A percentile compares a stretch with the other conserved stretches of the same genome.
These are phyloP conservation scores for Diutina neorugosa DNA, from an alignment of 1,139 yeast genomes.

Conservation along the genomic window DNA sequence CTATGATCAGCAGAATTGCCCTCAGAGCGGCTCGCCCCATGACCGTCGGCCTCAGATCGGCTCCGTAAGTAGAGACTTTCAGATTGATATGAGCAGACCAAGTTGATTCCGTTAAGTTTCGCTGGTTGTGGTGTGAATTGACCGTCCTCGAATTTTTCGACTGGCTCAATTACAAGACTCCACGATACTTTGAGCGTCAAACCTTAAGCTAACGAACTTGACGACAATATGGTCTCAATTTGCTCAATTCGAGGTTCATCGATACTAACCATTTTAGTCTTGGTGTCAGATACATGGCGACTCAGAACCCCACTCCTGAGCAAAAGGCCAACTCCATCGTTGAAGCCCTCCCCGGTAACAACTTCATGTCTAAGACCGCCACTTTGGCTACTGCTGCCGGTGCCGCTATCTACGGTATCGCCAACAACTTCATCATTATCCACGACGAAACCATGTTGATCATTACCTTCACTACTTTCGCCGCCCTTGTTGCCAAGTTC, in stretches of 20 bases:
- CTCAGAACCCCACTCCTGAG: conserved; percentile 62
- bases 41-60: conserved; percentile 29
- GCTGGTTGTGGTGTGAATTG: background rate
- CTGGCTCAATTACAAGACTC: background rate
- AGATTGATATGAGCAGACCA: background rate
- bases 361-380: conserved; percentile 83
- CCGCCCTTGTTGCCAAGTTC: conserved; percentile 69
- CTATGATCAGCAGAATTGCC: conserved; percentile 37
- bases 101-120: background rate
- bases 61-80: conserved; percentile 10
- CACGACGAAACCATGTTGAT: conserved; percentile 90
- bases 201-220: background rate
- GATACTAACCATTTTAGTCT: conserved; percentile 24
- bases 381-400: conserved; percentile 91
- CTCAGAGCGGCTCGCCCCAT: conserved; percentile 33
- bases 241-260: background rate
- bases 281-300: conserved; percentile 55
- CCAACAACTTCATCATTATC: conserved; percentile 83
- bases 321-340: conserved; percentile 82
- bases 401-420: conserved; percentile 85
- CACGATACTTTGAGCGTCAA: too few species aligned
- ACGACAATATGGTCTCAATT: background rate
- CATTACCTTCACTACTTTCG: conserved; percentile 66
- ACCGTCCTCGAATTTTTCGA: background rate
- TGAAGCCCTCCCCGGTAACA: conserved; percentile 90